Evolutionary conservation across 192 early-diverging fungal species (phyloP), one percentile per base, ranked within the genome.

Genomic region (Umbelopsis vinacea): DNA sequence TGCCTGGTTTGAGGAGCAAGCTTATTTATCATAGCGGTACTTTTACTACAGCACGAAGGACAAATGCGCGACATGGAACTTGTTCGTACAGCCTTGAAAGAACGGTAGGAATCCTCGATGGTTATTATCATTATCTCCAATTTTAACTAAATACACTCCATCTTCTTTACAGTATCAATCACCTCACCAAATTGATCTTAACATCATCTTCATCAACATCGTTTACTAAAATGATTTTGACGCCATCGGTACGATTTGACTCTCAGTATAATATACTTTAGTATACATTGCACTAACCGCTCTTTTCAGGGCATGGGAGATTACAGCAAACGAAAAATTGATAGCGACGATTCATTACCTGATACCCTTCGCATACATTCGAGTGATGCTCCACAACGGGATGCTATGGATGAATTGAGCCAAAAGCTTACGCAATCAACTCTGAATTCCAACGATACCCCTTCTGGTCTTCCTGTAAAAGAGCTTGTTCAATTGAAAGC

Each of bases 141-240:
- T 1, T 24, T 11, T 8, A 24, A 3, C 38, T 19, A 24, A 24
- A 26, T 21, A 23, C 9, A 29, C 23, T 5, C 45, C 43, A 33
- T 10, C 14, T 26, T 22, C 1, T 47, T 46, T 33, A 8, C 33
- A 71, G 77, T 43, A 94, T 96, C 67, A 93, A 95, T 69, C 92
- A 96, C 55, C 77, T 96, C 52, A 95, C 93, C 19, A 90, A 88
- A 19, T 73, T 96, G 26, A 96, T 96, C 68, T 81, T 96, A 66
- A 94, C 48, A 50, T 50, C 90, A 0, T 89, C 88, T 0, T 66
- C 74, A n/a, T 89, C 90, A 29, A 63, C 33, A 14, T 63, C 57
- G 11, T 29, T 35, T 8, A 37, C 26, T 4, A 63, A 63, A 37
- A 37, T 63, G 57, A 35, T 29, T 29, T 29, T 37, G 10, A 38